Percentiles rank a stretch among this genome's conserved stretches.
These are phyloP conservation scores for Yarrowia phangngaensis DNA, from an alignment of 805 yeast species.

Conservation along the genomic window DNA sequence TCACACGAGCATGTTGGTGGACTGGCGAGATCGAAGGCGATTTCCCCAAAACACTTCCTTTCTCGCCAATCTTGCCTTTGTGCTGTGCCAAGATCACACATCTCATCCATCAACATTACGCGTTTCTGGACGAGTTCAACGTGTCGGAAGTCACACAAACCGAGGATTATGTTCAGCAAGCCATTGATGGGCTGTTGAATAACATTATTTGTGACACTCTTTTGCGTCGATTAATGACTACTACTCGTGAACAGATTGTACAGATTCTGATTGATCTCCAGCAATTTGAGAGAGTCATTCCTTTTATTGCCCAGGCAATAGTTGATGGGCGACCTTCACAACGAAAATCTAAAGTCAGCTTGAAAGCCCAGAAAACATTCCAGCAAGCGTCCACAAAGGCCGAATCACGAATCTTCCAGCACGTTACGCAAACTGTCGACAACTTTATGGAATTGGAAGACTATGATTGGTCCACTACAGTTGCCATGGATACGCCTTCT, in stretches of 20 bases:
- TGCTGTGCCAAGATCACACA: slow-evolving; percentile 72
- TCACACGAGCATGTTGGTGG: slow-evolving; percentile 68
- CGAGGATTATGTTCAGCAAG: slow-evolving; percentile 54
- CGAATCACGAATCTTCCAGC: slow-evolving; percentile 72
- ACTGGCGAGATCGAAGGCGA: slow-evolving; percentile 41
- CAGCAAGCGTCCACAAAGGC: slow-evolving; percentile 61
- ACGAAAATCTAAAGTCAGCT: slow-evolving; percentile 43
- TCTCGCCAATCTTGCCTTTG: slow-evolving; percentile 82
- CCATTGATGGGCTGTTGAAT: slow-evolving; percentile 66
- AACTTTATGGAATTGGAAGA: slow-evolving; percentile 81
- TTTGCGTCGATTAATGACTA: slow-evolving; percentile 56
- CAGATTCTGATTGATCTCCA: slow-evolving; percentile 87
- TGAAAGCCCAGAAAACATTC: slow-evolving; percentile 55
- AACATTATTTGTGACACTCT: slow-evolving; percentile 64
- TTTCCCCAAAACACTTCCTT: slow-evolving; percentile 71
- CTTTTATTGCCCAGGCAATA: slow-evolving; percentile 52
- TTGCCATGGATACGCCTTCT: slow-evolving; percentile 58
- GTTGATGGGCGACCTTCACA: slow-evolving; percentile 41
- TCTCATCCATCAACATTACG: slow-evolving; percentile 58
- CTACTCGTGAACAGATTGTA: slow-evolving; percentile 83
- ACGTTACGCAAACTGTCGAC: slow-evolving; percentile 75
- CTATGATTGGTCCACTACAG: slow-evolving; percentile 70
- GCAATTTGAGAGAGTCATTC: slow-evolving; percentile 72
- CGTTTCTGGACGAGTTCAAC: slow-evolving; percentile 61
- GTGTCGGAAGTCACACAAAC: slow-evolving; percentile 54